Percentiles rank a stretch among this genome's conserved stretches.
Conservation (phyloP, 495 filamentous ascomycete genomes). For the Talaromyces liani region DNA sequence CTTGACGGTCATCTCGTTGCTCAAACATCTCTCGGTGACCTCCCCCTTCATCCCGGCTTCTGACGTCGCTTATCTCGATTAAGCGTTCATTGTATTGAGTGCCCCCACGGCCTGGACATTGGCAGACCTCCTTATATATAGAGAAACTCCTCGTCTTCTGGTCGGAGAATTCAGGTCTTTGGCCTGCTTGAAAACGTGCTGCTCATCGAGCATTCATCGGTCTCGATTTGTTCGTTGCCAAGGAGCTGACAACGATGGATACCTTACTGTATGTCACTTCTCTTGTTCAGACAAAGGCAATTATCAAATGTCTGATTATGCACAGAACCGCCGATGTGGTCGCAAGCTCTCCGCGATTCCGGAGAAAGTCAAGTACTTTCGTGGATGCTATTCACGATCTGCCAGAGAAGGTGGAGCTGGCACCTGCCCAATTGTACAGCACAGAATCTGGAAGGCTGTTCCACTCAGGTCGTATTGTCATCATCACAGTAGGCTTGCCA, state of each 20-base stretch:
- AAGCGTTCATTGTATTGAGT: neutral
- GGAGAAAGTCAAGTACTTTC: conserved; percentile 88
- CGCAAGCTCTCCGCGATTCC: conserved; percentile 72
- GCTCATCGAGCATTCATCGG: neutral
- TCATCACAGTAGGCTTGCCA: conserved; percentile 92
- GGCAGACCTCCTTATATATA: neutral
- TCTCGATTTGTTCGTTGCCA: neutral
- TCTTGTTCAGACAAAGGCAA: neutral
- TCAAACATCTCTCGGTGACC: neutral
- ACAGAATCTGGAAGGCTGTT: conserved; percentile 96
- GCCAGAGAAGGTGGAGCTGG: conserved; percentile 73
- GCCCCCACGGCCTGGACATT: neutral
- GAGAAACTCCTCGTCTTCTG: neutral
- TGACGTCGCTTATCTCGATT: conserved; percentile 3
- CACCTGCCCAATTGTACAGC: conserved; percentile 94
- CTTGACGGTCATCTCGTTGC: neutral
- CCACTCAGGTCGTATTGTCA: conserved; percentile 93
- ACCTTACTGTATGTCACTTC: conserved; percentile 61
- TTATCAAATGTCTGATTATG: neutral
- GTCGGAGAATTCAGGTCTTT: neutral
- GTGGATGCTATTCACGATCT: conserved; percentile 97
- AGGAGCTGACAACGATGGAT: conserved; percentile 50
- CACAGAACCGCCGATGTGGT: conserved; percentile 75
- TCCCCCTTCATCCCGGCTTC: neutral
- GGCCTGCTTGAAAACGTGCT: neutral